Conservation (phyloP, 495 filamentous ascomycete species). For the Tuber melanosporum region DNA sequence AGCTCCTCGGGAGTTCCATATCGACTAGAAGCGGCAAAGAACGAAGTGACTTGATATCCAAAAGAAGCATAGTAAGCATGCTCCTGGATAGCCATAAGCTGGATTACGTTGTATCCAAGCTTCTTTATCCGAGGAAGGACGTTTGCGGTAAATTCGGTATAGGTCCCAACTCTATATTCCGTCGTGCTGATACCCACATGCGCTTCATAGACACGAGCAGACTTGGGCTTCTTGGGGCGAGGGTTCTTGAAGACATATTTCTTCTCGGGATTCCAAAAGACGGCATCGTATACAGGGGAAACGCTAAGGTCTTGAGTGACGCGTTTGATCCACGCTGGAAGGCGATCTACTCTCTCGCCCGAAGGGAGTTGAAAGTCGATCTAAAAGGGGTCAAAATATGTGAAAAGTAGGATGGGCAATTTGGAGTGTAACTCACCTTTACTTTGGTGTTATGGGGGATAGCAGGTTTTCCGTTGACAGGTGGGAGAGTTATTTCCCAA, state of each 20-base stretch:
- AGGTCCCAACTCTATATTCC: slow-evolving; percentile 78
- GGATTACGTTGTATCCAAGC: slow-evolving; percentile 94
- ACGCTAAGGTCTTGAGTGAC: slow-evolving; percentile 86
- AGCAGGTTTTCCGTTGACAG: slow-evolving; percentile 61
- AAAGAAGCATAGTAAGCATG: slow-evolving; percentile 99
- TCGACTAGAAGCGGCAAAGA: slow-evolving; percentile 94
- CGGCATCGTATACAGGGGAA: slow-evolving; percentile 84
- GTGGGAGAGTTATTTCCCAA: slow-evolving; percentile 74
- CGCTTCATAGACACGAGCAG: slow-evolving; percentile 89
- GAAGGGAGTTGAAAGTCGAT: slow-evolving; percentile 75
- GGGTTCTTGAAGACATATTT: slow-evolving; percentile 75
- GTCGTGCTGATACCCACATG: slow-evolving; percentile 96
- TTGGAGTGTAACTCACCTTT: slow-evolving; percentile 56
- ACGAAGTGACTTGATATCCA: slow-evolving; percentile 96
- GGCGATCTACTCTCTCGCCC: slow-evolving; percentile 73
- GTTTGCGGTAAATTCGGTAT: slow-evolving; percentile 92
- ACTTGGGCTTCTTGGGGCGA: slow-evolving; percentile 75
- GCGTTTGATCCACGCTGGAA: slow-evolving; percentile 94
- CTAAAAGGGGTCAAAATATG: slow-evolving; percentile 47
- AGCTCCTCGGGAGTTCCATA: slow-evolving; percentile 92
- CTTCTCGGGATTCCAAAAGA: slow-evolving; percentile 92
- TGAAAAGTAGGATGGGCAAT: slow-evolving; percentile 5
- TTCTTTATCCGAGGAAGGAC: slow-evolving; percentile 85
- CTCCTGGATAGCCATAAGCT: slow-evolving; percentile 98
- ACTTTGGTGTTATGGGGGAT: slow-evolving; percentile 92